Percentiles rank a stretch among this genome's conserved stretches.
phyloP scores from a whole-genome alignment of 73 alveolate species.

The Stentor roeselii region DNA sequence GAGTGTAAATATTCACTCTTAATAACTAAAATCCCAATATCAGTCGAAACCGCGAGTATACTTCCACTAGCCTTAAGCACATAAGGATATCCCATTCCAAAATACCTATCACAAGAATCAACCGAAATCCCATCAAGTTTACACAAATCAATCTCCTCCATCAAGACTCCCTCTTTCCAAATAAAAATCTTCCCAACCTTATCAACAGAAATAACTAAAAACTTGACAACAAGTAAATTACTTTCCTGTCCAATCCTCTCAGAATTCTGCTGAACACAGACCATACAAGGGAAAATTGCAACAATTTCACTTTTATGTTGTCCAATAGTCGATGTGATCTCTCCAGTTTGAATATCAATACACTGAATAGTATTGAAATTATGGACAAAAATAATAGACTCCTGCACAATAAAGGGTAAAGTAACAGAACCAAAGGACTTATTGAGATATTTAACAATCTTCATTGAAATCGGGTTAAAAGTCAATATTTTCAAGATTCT shows the following conservation, averaged over 20 bases:
- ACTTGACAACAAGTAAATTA: neutral
- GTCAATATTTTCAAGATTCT: neutral
- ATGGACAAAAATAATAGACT: slow-evolving; percentile 15
- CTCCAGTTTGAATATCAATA: slow-evolving; percentile 2
- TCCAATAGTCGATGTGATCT: neutral
- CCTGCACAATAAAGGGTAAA: slow-evolving; percentile 1
- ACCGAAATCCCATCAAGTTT: neutral
- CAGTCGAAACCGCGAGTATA: neutral
- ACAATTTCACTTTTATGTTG: neutral
- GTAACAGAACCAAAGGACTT: neutral
- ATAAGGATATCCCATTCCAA: slow-evolving; percentile 29
- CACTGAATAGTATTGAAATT: neutral
- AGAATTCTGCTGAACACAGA: neutral
- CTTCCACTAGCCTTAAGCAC: slow-evolving; percentile 3
- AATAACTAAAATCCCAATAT: slow-evolving; percentile 16
- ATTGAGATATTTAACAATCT: neutral
- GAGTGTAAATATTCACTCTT: slow-evolving; percentile 5
- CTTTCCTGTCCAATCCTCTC: neutral
- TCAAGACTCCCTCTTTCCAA: neutral
- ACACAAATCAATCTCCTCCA: neutral
- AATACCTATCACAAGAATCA: slow-evolving; percentile 2
- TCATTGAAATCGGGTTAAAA: neutral
- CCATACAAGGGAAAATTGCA: slow-evolving; percentile 5
- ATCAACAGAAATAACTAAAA: slow-evolving; percentile 19
- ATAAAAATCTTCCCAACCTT: neutral